These are phyloP conservation scores for Cytospora piceae DNA, from an alignment of 2,329 filamentous ascomycete species.

Conservation along the genomic window DNA sequence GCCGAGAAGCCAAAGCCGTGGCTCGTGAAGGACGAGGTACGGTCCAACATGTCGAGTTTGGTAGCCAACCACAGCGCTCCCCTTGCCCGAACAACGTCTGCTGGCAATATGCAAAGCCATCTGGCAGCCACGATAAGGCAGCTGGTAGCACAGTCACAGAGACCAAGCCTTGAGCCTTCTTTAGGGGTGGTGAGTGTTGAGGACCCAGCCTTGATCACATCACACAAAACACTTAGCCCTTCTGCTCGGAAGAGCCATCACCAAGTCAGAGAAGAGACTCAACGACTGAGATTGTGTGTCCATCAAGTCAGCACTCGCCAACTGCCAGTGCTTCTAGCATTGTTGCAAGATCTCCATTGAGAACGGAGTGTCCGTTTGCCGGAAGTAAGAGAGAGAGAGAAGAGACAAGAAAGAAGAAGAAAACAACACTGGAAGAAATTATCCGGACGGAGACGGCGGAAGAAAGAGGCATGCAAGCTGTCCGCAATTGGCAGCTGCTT, in stretches of 20 bases:
- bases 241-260: conserved; percentile 5
- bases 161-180: conserved; percentile 17
- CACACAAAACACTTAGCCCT: conserved; percentile 10
- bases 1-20: not conserved
- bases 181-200: not conserved
- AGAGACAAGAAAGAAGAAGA: too few species aligned
- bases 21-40: conserved; percentile 8
- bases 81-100: not conserved
- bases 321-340: conserved; percentile 17
- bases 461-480: not conserved
- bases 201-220: conserved; percentile 6
- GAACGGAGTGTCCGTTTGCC: conserved; percentile 7
- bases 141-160: conserved; percentile 22
- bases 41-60: conserved; percentile 8
- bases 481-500: conserved; percentile 3
- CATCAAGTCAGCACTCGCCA: conserved; percentile 5
- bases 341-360: not conserved
- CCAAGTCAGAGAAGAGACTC: not conserved
- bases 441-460: conserved; percentile 2
- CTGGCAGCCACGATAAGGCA: not conserved
- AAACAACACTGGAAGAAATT: not conserved
- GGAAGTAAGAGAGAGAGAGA: not conserved
- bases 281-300: not conserved
- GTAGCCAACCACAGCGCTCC: conserved; percentile 1
- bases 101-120: not conserved